Base-by-base conservation (phyloP, 1,284 basidiomycete genomes). In the Marasmius oreades region DNA sequence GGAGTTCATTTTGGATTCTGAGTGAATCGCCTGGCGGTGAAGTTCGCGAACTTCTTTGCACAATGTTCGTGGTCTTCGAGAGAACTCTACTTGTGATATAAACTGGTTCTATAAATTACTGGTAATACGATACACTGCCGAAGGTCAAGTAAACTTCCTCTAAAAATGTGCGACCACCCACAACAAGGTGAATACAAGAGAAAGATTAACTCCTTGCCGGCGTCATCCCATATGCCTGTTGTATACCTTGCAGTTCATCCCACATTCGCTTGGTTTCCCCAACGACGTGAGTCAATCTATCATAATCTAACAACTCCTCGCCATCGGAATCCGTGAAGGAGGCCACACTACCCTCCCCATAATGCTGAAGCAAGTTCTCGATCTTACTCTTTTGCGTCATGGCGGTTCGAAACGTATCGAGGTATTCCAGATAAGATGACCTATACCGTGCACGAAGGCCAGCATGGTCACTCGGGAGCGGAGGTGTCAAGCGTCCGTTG, bases 41-140 rank as follows among this genome's bases (percentile, higher is more conserved):
- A n/a, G n/a, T n/a, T n/a, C n/a, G n/a, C n/a, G n/a, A n/a, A n/a
- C n/a, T n/a, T n/a, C n/a, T n/a, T n/a, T n/a, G n/a, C n/a, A n/a
- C n/a, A n/a, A n/a, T n/a, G n/a, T n/a, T 77, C 80, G 16, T 70
- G 70, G 26, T 80, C 78, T 4, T 84, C 80, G 81, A 77, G 76
- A 11, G 79, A 79, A 45, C 63, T 82, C 53, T 81, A 81, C 66
- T 76, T 85, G 66, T 79, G 63, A 42, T 42, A n/a, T 42, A 16
- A 20, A 42, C 39, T 14, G 10, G 39, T 42, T 42, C 39, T 42
- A 42, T 42, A 42, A n/a, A 42, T 42, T 42, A 42, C 39, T 14
- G 39, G 39, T 42, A n/a, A 42, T 42, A 42, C n/a, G 39, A 42
- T 42, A 42, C 39, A 42, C 10, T 42, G 16, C 10, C 28, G 10